Percentiles rank a stretch among this genome's conserved stretches.
These are phyloP conservation scores for Globisporangium paddicum DNA, from an alignment of 352 stramenopile species.

Conservation along the genomic window DNA sequence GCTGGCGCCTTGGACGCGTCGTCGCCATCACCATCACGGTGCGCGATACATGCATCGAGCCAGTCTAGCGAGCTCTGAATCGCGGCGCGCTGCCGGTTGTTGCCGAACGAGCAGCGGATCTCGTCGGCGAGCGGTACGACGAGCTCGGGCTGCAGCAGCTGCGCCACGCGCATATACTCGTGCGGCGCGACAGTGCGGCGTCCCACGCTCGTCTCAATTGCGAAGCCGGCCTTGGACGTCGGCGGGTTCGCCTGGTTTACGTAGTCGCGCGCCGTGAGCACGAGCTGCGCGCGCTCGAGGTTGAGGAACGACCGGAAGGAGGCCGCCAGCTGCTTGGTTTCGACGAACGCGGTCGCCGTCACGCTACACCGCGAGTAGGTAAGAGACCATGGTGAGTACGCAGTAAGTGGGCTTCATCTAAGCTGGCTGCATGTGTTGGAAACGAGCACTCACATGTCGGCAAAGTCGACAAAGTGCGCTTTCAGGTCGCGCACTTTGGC, in stretches of 20 bases:
- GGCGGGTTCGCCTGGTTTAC: conserved; percentile 50
- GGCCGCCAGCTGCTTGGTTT: conserved; percentile 21
- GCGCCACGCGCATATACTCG: conserved; percentile 58
- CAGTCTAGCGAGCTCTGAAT: conserved; percentile 65
- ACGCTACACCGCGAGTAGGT: no score
- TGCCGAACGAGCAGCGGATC: conserved; percentile 40
- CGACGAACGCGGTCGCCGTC: conserved; percentile 27
- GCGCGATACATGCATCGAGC: conserved; percentile 55
- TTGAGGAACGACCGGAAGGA: conserved; percentile 51
- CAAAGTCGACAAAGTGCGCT: conserved; percentile 61
- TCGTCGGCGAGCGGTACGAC: conserved; percentile 70
- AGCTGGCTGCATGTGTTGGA: no score
- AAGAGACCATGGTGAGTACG: no score
- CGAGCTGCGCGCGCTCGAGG: conserved; percentile 32
- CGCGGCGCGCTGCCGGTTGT: conserved; percentile 62
- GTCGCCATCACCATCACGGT: conserved; percentile 3
- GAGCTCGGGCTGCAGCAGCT: conserved; percentile 44
- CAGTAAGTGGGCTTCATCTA: no score
- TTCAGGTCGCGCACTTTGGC: conserved; percentile 51
- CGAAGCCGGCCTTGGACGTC: conserved; percentile 46
- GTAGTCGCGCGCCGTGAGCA: conserved; percentile 75
- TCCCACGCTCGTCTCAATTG: conserved; percentile 52
- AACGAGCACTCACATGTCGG: conserved; percentile 48
- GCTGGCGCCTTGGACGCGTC: neutral
- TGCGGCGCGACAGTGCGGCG: conserved; percentile 35